Base-by-base conservation (phyloP, 768 basidiomycete species). In the Suillus bovinus region DNA sequence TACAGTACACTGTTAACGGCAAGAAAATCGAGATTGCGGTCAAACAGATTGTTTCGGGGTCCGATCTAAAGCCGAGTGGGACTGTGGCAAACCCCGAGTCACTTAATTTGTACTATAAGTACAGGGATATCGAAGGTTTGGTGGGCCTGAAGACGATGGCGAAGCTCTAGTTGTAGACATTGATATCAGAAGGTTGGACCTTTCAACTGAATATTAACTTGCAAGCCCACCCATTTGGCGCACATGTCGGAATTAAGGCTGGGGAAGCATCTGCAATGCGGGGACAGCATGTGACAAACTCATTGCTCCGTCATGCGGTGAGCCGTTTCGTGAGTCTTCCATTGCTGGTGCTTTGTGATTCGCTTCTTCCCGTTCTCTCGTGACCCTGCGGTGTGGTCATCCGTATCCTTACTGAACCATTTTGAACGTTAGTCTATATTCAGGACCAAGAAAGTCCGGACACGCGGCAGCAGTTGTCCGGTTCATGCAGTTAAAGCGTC, bases 21-120 rank as follows among this genome's bases (percentile, higher is more conserved):
- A 91, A 90, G 79, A 90, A 90, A 70, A 89, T 90, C 47, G 90
- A 90, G 74, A 89, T 91, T 33, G 88, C 87, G 3, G 86, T 90
- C 56, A 91, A 90, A 72, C 88, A 90, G 68, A 88, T 91, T 61
- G 80, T 90, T 46, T 90, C 87, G n/a, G 89, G 88, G 1, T 77
- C 79, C 13, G 78, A 83, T 61, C 64, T 89, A 47, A 79, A 84
- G 66, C 88, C 89, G 4, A 91, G 88, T 64, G 89, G 89, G 22
- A 90, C 89, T 2, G 88, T 91, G 22, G 86, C 87, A 8, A 90
- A 90, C 68, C 89, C 89, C 0, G 86, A 87, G 58, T 83, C 85
- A 0, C 77, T 90, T 50, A 72, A 86, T 61, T 71, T 85, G 17
- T 90, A 89, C 65, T 86, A 89, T 72, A 85, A 82, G 70, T 88